A percentile compares a stretch with the other conserved stretches of the same genome.
Conservation (phyloP, 805 yeast genomes). For the Zygoascus flipseniorum region DNA sequence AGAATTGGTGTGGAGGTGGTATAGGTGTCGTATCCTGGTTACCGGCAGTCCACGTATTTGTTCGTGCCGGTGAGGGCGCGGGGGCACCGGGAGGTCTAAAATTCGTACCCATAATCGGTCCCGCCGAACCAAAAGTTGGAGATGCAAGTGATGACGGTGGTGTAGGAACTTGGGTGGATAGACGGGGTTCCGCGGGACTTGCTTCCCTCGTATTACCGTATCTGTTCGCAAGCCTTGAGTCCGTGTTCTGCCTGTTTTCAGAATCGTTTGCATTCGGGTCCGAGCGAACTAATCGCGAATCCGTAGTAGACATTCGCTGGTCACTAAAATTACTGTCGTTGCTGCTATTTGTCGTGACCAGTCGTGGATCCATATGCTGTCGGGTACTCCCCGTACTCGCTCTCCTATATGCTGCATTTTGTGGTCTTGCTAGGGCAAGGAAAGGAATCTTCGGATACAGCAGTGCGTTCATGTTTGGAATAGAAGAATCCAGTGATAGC, state of each 20-base stretch:
- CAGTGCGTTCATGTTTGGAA: too few species aligned
- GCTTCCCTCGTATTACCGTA: not conserved
- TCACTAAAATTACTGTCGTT: not conserved
- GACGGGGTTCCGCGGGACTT: not conserved
- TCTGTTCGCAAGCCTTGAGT: not conserved
- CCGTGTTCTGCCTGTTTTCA: not conserved
- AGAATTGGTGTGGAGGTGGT: not conserved
- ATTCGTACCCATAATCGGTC: not conserved
- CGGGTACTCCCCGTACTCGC: too few species aligned
- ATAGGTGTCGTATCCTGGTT: not conserved
- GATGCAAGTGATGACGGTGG: not conserved
- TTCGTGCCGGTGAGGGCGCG: not conserved
- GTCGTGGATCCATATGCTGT: too few species aligned
- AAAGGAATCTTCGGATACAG: too few species aligned
- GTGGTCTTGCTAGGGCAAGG: too few species aligned
- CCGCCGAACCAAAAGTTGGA: not conserved
- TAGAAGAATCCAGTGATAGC: too few species aligned
- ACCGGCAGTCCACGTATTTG: not conserved
- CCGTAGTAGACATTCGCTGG: not conserved
- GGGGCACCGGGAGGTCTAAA: conserved; percentile 1
- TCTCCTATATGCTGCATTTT: too few species aligned
- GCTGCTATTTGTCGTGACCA: too few species aligned
- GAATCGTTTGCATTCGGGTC: not conserved
- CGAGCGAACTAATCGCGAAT: not conserved
- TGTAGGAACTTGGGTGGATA: not conserved